A percentile compares a stretch with the other conserved stretches of the same genome.
These are phyloP conservation scores for Penicillium sp. DNA, from an alignment of 2,329 filamentous ascomycete genomes.

Conservation along the genomic window DNA sequence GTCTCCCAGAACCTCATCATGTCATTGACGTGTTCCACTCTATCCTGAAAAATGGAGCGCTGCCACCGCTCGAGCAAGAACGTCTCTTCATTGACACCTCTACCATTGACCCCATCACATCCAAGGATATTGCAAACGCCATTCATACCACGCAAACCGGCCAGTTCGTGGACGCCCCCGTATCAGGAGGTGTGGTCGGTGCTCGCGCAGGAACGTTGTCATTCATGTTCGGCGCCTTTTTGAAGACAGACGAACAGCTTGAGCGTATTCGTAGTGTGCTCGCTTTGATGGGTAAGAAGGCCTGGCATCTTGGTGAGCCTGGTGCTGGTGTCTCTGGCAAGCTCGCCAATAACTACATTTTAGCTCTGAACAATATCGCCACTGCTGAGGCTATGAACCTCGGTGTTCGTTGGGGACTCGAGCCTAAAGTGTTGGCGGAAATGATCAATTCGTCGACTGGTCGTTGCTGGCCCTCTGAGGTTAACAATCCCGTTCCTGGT, in stretches of 20 bases:
- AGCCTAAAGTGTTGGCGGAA: constrained; percentile 67
- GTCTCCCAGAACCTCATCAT: constrained; percentile 83
- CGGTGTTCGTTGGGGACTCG: constrained; percentile 61
- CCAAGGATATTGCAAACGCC: constrained; percentile 69
- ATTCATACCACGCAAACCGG: constrained; percentile 67
- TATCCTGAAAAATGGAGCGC: constrained; percentile 61
- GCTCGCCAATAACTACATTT: constrained; percentile 93
- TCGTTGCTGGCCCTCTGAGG: constrained; percentile 91
- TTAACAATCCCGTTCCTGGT: constrained; percentile 91
- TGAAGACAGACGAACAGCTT: constrained; percentile 50
- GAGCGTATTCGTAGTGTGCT: constrained; percentile 67
- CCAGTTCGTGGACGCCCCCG: constrained; percentile 87
- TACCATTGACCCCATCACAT: constrained; percentile 89
- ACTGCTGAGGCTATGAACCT: constrained; percentile 67
- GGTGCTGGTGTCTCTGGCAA: constrained; percentile 87
- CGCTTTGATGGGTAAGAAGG: constrained; percentile 77
- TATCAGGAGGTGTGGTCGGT: constrained; percentile 94
- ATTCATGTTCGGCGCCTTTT: constrained; percentile 84
- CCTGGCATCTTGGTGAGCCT: constrained; percentile 81
- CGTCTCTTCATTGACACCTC: constrained; percentile 94
- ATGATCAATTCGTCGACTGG: constrained; percentile 94
- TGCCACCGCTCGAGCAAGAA: constrained; percentile 54
- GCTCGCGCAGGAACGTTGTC: constrained; percentile 83
- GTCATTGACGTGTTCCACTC: constrained; percentile 78
- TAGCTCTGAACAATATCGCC: constrained; percentile 86